Evolutionary conservation across 495 filamentous ascomycete species (phyloP).

Genomic region (Aspergillus sclerotioniger): DNA sequence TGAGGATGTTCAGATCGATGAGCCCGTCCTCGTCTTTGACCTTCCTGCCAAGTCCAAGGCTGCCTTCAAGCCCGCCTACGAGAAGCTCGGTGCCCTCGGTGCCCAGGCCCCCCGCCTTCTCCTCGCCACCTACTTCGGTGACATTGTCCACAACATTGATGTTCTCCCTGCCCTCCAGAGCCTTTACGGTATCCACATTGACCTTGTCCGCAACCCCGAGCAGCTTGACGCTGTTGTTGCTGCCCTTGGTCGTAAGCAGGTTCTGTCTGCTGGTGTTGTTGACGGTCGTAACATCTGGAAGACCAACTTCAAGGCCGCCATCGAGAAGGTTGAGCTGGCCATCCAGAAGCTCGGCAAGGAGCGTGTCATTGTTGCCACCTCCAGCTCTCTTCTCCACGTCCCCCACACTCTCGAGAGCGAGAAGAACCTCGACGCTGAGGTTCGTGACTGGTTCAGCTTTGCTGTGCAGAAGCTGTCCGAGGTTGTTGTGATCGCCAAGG

Average conservation of each 20-base stretch:
- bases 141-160: slow-evolving; percentile 98
- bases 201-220: slow-evolving; percentile 95
- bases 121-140: slow-evolving; percentile 96
- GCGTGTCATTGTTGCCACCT: slow-evolving; percentile 92
- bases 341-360: slow-evolving; percentile 93
- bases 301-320: slow-evolving; percentile 91
- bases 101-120: slow-evolving; percentile 75
- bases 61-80: slow-evolving; percentile 97
- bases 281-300: slow-evolving; percentile 99
- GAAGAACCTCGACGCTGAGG: slow-evolving; percentile 91
- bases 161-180: slow-evolving; percentile 66
- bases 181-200: slow-evolving; percentile 83
- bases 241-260: slow-evolving; percentile 78
- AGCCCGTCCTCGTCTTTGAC: slow-evolving; percentile 94
- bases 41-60: slow-evolving; percentile 82
- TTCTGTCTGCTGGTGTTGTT: slow-evolving; percentile 90
- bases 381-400: slow-evolving; percentile 94
- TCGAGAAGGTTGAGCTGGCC: slow-evolving; percentile 82
- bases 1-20: slow-evolving; percentile 93
- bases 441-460: slow-evolving; percentile 98
- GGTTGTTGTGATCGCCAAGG: slow-evolving; percentile 92
- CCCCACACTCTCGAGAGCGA: slow-evolving; percentile 96
- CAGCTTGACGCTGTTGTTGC: slow-evolving; percentile 80
- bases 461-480: slow-evolving; percentile 91
- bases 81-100: slow-evolving; percentile 75